These are phyloP conservation scores for Prunella vulgaris DNA, from an alignment of 257 asterid species.

Conservation along the genomic window DNA sequence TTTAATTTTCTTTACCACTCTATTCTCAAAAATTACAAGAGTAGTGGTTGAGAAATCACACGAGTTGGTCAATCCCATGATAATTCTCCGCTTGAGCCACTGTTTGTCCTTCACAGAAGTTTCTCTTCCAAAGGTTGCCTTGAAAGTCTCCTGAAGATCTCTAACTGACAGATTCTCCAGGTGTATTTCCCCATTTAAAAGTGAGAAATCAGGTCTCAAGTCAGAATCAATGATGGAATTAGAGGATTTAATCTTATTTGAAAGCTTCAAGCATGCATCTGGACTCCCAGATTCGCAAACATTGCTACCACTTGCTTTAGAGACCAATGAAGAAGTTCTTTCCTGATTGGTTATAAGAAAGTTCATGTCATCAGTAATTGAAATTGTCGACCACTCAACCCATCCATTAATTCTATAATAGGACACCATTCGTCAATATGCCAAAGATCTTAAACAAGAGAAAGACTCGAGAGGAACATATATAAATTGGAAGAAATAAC, in stretches of 20 bases:
- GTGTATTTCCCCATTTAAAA: conserved; percentile 77
- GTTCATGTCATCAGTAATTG: conserved; percentile 12
- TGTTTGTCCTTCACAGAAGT: conserved; percentile 92
- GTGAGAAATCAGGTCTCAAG: conserved; percentile 70
- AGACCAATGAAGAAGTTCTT: conserved; percentile 21
- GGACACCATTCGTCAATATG: neutral
- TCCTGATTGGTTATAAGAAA: conserved; percentile 38
- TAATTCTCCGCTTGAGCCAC: conserved; percentile 91
- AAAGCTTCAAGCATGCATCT: conserved; percentile 35
- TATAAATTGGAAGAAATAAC: neutral
- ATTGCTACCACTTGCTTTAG: conserved; percentile 26
- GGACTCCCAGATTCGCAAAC: conserved; percentile 30
- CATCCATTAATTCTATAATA: conserved; percentile 8
- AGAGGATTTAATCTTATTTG: conserved; percentile 33
- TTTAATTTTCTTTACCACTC: conserved; percentile 47
- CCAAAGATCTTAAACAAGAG: neutral
- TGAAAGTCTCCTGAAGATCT: conserved; percentile 91
- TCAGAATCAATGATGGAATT: conserved; percentile 37
- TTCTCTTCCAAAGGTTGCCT: conserved; percentile 91
- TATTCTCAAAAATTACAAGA: conserved; percentile 51
- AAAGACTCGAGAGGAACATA: neutral
- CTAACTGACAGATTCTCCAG: conserved; percentile 70
- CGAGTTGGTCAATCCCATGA: conserved; percentile 89
- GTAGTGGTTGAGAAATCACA: conserved; percentile 74
- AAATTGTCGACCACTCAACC: neutral